Evolutionary conservation across 768 basidiomycete species (phyloP), one percentile per base, ranked within the genome.

Genomic region (Trametes villosa): DNA sequence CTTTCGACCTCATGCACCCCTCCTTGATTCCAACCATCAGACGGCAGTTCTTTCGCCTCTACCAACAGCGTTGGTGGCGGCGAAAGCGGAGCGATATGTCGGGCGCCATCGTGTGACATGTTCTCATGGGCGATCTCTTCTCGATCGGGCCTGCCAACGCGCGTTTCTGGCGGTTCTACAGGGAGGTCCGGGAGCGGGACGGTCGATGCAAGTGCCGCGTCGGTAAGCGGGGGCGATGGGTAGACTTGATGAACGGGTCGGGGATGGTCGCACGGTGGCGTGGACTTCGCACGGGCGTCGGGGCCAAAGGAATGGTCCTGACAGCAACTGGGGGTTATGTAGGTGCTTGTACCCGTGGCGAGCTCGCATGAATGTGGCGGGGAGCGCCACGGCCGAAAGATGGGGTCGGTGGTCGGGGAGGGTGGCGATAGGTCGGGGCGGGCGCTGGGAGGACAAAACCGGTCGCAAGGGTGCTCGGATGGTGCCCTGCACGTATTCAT

Each of bases 221-320:
- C 64, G 6, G 68, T 67, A 17, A 67, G 63, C 29, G 68, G 65
- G 15, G 68, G 68, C 20, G 68, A 70, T 30, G 67, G 67, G 47
- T 66, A 70, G 46, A 61, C 42, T 31, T 50, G 57, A 8, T 48
- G 53, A 27, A 40, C 40, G 17, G 27, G 48, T 36, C 31, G 38
- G 36, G 22, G 44, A 9, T 29, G 51, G 48, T 58, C 42, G 59
- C 49, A 57, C 44, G 55, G 62, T 40, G 62, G 62, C 38, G 60
- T 62, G 17, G 48, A 54, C 33, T 51, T 58, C 15, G 56, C 58
- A 38, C 56, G 47, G 17, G 27, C 44, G 47, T 52, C 53, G 13
- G 20, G 59, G 48, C 46, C 41, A 27, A 49, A 22, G 11, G 38
- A 34, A 20, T 40, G 24, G 33, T 57, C 44, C 22, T 30, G 40